Evolutionary conservation across 1,284 basidiomycete genomes (phyloP), one percentile per base, ranked within the genome.

Genomic region (Paramarasmius palmivorus): DNA sequence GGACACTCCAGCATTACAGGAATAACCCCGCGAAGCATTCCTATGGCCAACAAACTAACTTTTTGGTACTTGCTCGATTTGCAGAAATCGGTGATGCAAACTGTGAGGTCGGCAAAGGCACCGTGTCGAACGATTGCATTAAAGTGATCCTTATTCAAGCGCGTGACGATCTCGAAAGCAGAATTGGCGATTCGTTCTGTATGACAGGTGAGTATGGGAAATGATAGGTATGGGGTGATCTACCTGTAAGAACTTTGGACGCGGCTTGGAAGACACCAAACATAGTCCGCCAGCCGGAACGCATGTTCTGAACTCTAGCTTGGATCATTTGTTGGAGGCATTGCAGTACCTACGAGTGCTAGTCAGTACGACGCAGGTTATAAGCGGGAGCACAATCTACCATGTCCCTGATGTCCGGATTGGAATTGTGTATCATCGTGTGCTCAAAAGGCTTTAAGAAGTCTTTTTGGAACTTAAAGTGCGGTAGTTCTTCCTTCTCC

Each of bases 391-490:
- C 38, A 17, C 22, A 14, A 59, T 73, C 56, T 62, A 96, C 96
- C 94, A 99, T 94, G 68, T 99, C 97, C 54, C 96, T 86, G 40
- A 97, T 88, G 63, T 98, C 96, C 3, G 93, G 88, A 69, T 98
- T 97, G 56, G 87, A 83, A 72, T 98, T 99, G 68, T 98, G 91
- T 40, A 90, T 83, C 92, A 99, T 99, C 1, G 98, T 95, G 69
- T 97, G 90, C 73, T 99, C 95, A 68, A 99, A 99, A 1, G 97
- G 97, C 67, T 94, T 92, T 53, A 99, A 73, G 73, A 99, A 99
- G 69, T 99, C 97, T 71, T 99, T 99, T 65, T 99, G 97, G 74
- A 99, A 99, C 67, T 96, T 95, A 83, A 99, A 99, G 73, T 98
- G 95, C 0, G 94, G 86, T 59, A 99, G 70, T 70, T 99, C 97